Base-by-base conservation (phyloP, 2,329 filamentous ascomycete genomes). In the Sclerotinia subarctica region DNA sequence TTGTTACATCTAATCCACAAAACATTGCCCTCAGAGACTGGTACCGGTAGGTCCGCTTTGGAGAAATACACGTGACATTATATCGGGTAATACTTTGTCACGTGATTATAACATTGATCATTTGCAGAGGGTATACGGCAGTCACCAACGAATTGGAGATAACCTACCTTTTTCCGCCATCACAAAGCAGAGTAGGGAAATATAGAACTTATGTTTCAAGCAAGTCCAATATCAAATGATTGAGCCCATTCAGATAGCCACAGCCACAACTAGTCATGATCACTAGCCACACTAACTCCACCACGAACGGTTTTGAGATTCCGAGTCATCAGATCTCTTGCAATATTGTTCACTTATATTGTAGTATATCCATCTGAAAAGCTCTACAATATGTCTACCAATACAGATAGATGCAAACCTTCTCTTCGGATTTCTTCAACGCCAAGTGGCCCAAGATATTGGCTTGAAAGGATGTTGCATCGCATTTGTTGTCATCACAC, bases 391-490 rank as follows among this genome's bases (percentile, higher is more conserved):
- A 21, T 44, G 38, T 24, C 15, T 21, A n/a, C 11, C 35, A 2
- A 1, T 57, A 42, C n/a, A 42, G 35, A 24, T 49, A 49, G 46
- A 38, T 17, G 32, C 26, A 57, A 26, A 21, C 35, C 32, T 38
- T 24, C 7, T 24, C 54, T 57, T 42, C 7, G n/a, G n/a, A 19
- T 24, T n/a, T 35, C 44, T 32, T 47, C 11, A 60, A 46, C 13
- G 42, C 58, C 58, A 62, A 62, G 58, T 49, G 58, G 58, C 58
- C 29, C 44, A 60, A 13, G 44, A 60, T 24, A n/a, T n/a, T 49
- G 44, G 17, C 44, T 26, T 46, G 19, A 51, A 62, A 46, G 21
- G 51, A 38, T 38, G 46, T 62, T 46, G 46, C 38, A 29, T 59
- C 46, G n/a, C 38, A 29, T 52, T 51, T 63, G 26, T 63, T 38